A percentile compares a stretch with the other conserved stretches of the same genome.
These are phyloP conservation scores for Malus domestica DNA, from an alignment of 306 rosid genomes.

Conservation along the genomic window DNA sequence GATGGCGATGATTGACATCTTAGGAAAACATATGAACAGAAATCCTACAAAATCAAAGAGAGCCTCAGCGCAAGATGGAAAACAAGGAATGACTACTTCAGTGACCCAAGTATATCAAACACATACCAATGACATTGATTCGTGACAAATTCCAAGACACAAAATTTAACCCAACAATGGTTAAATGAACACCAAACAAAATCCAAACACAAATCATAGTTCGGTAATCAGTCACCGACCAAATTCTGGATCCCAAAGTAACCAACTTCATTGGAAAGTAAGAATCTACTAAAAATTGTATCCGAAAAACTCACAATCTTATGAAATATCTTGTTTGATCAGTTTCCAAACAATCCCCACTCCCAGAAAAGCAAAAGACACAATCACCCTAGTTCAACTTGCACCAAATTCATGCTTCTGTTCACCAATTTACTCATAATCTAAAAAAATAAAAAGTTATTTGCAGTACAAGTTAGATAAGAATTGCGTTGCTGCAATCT, in stretches of 20 bases:
- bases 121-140: background rate
- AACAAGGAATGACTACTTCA: background rate
- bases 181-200: background rate
- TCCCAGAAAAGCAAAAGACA: too few relatives aligned
- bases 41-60: conserved; percentile 8
- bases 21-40: background rate
- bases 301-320: background rate
- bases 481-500: background rate
- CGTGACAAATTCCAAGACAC: background rate
- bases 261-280: background rate
- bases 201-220: background rate
- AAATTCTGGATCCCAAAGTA: background rate
- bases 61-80: background rate
- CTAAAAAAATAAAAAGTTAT: background rate
- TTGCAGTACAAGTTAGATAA: background rate
- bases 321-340: background rate
- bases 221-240: background rate
- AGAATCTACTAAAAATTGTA: background rate
- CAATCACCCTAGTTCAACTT: background rate
- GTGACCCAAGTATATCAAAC: background rate
- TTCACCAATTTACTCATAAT: background rate
- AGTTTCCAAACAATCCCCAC: background rate
- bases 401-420: background rate
- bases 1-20: background rate
- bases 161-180: background rate